These are phyloP conservation scores for Mycotypha africana DNA, from an alignment of 371 early-diverging fungal species.

Conservation along the genomic window DNA sequence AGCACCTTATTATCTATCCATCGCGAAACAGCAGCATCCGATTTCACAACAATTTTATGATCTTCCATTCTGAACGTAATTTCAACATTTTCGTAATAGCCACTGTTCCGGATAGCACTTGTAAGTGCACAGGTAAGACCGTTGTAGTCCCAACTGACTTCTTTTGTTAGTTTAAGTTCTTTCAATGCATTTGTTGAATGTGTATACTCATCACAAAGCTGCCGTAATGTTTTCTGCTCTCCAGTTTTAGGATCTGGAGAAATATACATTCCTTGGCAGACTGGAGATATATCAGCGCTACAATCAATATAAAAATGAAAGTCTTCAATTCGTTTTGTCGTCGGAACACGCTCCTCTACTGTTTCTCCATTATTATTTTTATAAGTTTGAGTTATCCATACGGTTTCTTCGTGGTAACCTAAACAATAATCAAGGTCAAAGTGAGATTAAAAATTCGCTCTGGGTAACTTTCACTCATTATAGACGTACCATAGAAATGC, in stretches of 20 bases:
- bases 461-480: too few species aligned
- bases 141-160: slow-evolving; percentile 35
- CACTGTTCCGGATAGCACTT: slow-evolving; percentile 30
- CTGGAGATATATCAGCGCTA: slow-evolving; percentile 18
- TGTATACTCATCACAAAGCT: slow-evolving; percentile 38
- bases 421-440: too few species aligned
- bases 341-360: slow-evolving; percentile 14
- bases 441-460: too few species aligned
- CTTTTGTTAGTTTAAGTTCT: slow-evolving; percentile 36
- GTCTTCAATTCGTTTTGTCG: slow-evolving; percentile 24
- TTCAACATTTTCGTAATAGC: slow-evolving; percentile 26
- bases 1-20: slow-evolving; percentile 21
- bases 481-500: slow-evolving; percentile 30
- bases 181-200: slow-evolving; percentile 27
- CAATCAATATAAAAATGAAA: slow-evolving; percentile 32
- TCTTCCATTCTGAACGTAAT: slow-evolving; percentile 31
- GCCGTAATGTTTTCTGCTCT: slow-evolving; percentile 20
- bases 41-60: slow-evolving; percentile 30
- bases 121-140: slow-evolving; percentile 31
- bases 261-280: slow-evolving; percentile 24
- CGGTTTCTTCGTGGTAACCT: slow-evolving; percentile 44
- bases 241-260: slow-evolving; percentile 27
- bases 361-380: slow-evolving; percentile 34
- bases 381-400: slow-evolving; percentile 18
- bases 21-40: slow-evolving; percentile 18